Evolutionary conservation across 164 flowering plant species (phyloP).

Genomic region (Cinnamomum micranthum): DNA sequence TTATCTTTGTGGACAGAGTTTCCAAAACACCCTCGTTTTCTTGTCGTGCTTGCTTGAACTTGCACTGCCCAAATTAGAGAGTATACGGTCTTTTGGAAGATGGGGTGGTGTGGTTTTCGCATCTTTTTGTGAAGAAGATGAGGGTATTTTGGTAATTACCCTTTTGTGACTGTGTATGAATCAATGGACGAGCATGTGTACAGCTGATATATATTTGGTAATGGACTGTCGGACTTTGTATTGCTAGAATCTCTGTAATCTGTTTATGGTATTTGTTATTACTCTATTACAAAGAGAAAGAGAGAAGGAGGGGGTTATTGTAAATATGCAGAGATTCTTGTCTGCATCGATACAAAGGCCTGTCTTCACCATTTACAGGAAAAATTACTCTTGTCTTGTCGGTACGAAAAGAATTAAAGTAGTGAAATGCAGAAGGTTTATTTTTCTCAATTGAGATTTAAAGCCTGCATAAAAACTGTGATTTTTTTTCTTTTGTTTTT

Average conservation of each 20-base stretch:
- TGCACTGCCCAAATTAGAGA: background rate
- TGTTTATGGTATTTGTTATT: background rate
- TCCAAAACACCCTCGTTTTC: slow-evolving; percentile 8
- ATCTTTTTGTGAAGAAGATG: slow-evolving; percentile 2
- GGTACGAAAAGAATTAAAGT: background rate
- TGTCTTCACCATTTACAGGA: slow-evolving; percentile 6
- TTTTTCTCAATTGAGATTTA: background rate
- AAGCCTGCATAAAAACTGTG: background rate
- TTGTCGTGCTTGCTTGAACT: background rate
- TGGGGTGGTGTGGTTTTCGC: background rate
- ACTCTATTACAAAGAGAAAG: background rate
- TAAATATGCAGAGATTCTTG: slow-evolving; percentile 12
- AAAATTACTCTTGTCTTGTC: slow-evolving; percentile 4
- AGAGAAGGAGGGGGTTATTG: background rate
- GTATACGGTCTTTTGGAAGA: background rate
- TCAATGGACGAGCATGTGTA: slow-evolving; percentile 7
- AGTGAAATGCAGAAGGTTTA: slow-evolving; percentile 1
- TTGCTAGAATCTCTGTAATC: slow-evolving; percentile 16
- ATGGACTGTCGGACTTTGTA: slow-evolving; percentile 13
- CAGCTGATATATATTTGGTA: slow-evolving; percentile 2
- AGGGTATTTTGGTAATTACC: slow-evolving; percentile 6
- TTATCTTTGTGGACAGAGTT: background rate
- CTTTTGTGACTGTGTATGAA: background rate
- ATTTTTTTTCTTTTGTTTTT: too few species aligned
- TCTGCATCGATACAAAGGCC: slow-evolving; percentile 16